Evolutionary conservation across 1,284 basidiomycete species (phyloP).

Genomic region (Prillingera fragicola): DNA sequence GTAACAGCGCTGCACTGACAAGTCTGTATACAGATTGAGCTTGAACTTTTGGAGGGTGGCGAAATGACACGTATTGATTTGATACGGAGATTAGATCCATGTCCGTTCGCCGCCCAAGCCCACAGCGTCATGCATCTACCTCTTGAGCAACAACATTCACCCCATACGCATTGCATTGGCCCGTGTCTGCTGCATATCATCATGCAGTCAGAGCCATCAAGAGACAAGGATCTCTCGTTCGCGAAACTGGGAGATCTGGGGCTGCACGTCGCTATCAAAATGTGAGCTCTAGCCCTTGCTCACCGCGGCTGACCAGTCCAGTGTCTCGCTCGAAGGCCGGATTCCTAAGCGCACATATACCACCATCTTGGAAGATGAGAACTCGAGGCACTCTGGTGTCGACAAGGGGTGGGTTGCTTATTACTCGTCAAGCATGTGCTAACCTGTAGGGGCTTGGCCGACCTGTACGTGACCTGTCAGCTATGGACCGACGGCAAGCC

Average conservation of each 20-base stretch:
- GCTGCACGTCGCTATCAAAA: conserved; percentile 76
- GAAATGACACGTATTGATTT: background rate
- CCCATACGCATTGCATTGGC: background rate
- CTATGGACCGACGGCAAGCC: conserved; percentile 90
- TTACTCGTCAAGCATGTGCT: no score
- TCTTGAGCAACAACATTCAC: no score
- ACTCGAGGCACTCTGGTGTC: conserved; percentile 68
- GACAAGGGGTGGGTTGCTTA: conserved; percentile 69
- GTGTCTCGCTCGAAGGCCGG: conserved; percentile 78
- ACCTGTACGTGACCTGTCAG: conserved; percentile 86
- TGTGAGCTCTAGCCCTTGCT: conserved; percentile 54
- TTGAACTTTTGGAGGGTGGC: conserved; percentile 3
- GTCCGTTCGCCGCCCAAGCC: conserved; percentile 2
- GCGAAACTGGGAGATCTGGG: conserved; percentile 81
- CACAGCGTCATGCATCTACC: background rate
- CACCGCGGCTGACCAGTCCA: conserved; percentile 38
- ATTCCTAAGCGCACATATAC: conserved; percentile 62
- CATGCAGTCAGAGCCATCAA: conserved; percentile 33
- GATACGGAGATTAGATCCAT: conserved; percentile 1
- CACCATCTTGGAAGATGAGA: conserved; percentile 69
- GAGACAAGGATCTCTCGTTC: conserved; percentile 71
- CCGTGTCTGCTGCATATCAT: background rate
- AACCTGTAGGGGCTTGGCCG: conserved; percentile 64
- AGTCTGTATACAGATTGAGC: background rate
- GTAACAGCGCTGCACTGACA: background rate